phyloP scores from a whole-genome alignment of 1,139 yeast species.

The Candida pseudocylindracea region DNA sequence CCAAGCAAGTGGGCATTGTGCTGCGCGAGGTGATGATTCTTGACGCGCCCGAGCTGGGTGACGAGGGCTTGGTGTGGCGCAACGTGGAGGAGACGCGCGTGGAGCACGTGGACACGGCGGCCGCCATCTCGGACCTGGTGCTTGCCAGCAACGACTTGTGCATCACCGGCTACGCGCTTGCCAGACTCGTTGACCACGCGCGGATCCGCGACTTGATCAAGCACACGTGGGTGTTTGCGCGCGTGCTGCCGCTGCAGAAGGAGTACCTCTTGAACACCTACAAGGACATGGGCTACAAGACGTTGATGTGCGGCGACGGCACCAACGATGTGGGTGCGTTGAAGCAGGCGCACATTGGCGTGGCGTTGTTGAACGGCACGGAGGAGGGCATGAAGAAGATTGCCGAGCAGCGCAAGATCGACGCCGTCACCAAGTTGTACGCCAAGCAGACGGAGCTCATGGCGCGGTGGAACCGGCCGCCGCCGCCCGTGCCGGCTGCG shows the following conservation, averaged over 20 bases:
- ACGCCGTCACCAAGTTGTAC: conserved; percentile 44
- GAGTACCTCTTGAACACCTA: conserved; percentile 71
- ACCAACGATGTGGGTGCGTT: conserved; percentile 98
- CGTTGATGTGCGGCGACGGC: conserved; percentile 99
- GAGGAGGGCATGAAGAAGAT: conserved; percentile 84
- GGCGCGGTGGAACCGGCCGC: conserved; percentile 61
- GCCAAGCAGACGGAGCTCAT: conserved; percentile 68
- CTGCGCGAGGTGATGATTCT: conserved; percentile 62
- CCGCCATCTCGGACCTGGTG: conserved; percentile 31
- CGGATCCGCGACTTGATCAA: conserved; percentile 55
- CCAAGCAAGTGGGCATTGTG: conserved; percentile 76
- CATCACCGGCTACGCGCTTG: conserved; percentile 81
- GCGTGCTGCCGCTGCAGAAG: conserved; percentile 93
- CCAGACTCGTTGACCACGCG: conserved; percentile 34
- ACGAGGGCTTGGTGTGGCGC: conserved; percentile 57
- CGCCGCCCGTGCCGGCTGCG: conserved; percentile 66
- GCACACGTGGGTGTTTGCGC: conserved; percentile 92
- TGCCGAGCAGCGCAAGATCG: conserved; percentile 58
- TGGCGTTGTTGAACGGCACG: conserved; percentile 90
- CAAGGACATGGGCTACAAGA: conserved; percentile 76
- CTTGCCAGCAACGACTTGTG: conserved; percentile 67
- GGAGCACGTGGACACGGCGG: conserved; percentile 45
- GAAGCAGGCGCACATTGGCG: conserved; percentile 96
- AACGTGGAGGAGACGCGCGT: conserved; percentile 56
- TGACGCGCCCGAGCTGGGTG: conserved; percentile 53